These are phyloP conservation scores for Saraca asoca DNA, from an alignment of 331 rosid species.

Conservation along the genomic window DNA sequence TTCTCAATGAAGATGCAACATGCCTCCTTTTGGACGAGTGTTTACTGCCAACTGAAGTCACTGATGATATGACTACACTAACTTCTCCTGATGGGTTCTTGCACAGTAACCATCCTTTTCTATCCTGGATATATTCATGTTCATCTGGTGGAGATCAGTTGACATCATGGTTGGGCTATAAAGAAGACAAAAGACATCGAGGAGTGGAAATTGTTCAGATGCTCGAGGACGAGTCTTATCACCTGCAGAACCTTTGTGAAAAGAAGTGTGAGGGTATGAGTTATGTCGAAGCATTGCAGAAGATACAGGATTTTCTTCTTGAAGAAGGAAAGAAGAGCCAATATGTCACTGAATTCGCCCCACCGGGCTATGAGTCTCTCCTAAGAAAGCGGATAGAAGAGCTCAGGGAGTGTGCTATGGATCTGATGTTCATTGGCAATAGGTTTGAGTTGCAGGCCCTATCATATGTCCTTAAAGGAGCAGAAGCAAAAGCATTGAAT, in stretches of 20 bases:
- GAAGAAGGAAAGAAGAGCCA: slow-evolving; percentile 86
- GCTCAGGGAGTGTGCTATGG: slow-evolving; percentile 71
- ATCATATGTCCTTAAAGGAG: slow-evolving; percentile 79
- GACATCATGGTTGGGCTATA: slow-evolving; percentile 63
- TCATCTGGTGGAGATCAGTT: slow-evolving; percentile 72
- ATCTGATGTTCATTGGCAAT: slow-evolving; percentile 48
- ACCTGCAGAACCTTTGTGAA: slow-evolving; percentile 77
- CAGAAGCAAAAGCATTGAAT: slow-evolving; percentile 71
- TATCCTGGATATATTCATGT: slow-evolving; percentile 80
- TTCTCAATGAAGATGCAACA: slow-evolving; percentile 78
- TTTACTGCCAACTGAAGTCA: slow-evolving; percentile 51
- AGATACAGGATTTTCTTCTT: slow-evolving; percentile 79
- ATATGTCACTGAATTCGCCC: slow-evolving; percentile 56
- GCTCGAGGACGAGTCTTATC: slow-evolving; percentile 83
- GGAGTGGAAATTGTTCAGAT: slow-evolving; percentile 69
- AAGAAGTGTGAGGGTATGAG: slow-evolving; percentile 71
- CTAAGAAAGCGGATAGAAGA: slow-evolving; percentile 77
- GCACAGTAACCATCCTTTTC: slow-evolving; percentile 47
- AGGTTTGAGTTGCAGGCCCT: slow-evolving; percentile 73
- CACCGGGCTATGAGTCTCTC: slow-evolving; percentile 71
- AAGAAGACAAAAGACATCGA: slow-evolving; percentile 69
- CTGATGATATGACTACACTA: slow-evolving; percentile 40
- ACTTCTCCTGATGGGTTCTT: slow-evolving; percentile 50
- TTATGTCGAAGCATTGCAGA: slow-evolving; percentile 78
- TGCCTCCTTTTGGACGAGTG: slow-evolving; percentile 71